These are phyloP conservation scores for Gomphus bonarii DNA, from an alignment of 1,284 basidiomycete genomes.

Conservation along the genomic window DNA sequence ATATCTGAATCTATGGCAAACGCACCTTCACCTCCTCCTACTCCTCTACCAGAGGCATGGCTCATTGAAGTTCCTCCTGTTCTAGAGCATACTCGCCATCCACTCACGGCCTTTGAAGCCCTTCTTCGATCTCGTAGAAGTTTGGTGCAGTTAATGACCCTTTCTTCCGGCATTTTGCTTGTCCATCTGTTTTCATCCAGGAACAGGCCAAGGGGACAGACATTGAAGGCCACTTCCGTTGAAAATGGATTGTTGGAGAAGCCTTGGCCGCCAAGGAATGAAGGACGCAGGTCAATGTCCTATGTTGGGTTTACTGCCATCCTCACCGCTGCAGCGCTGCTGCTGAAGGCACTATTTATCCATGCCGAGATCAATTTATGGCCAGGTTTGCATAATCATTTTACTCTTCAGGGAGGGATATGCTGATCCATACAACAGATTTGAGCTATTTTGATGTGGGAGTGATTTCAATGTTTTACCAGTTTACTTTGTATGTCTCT, in stretches of 20 bases:
- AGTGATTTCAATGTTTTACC: slow-evolving; percentile 75
- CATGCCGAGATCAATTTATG: slow-evolving; percentile 42
- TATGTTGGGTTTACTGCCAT: slow-evolving; percentile 53
- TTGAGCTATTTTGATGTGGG: slow-evolving; percentile 72
- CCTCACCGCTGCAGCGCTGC: slow-evolving; percentile 38
- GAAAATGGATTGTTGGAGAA: slow-evolving; percentile 46
- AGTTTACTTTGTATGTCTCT: slow-evolving; percentile 84
- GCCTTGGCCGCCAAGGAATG: slow-evolving; percentile 65
- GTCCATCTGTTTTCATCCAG: slow-evolving; percentile 69
- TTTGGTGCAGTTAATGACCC: slow-evolving; percentile 67
- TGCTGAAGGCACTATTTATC: slow-evolving; percentile 36
- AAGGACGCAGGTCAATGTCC: slow-evolving; percentile 46
- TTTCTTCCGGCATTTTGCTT: slow-evolving; percentile 71
- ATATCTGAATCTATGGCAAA: slow-evolving; percentile 24
- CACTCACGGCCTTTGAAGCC: slow-evolving; percentile 43
- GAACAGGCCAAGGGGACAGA: slow-evolving; percentile 45
- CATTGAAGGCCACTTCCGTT: slow-evolving; percentile 21
- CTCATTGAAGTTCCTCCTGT: slow-evolving; percentile 59
- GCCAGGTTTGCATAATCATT: slow-evolving; percentile 40
- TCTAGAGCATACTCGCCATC: slow-evolving; percentile 23
- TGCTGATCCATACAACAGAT: slow-evolving; percentile 33
- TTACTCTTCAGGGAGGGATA: background rate
- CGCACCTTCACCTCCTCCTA: slow-evolving; percentile 16
- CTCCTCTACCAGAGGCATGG: slow-evolving; percentile 52
- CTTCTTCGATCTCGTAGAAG: slow-evolving; percentile 63